Evolutionary conservation across 1,284 basidiomycete species (phyloP), one percentile per base, ranked within the genome.

Genomic region (Ceratobasidium sp.): DNA sequence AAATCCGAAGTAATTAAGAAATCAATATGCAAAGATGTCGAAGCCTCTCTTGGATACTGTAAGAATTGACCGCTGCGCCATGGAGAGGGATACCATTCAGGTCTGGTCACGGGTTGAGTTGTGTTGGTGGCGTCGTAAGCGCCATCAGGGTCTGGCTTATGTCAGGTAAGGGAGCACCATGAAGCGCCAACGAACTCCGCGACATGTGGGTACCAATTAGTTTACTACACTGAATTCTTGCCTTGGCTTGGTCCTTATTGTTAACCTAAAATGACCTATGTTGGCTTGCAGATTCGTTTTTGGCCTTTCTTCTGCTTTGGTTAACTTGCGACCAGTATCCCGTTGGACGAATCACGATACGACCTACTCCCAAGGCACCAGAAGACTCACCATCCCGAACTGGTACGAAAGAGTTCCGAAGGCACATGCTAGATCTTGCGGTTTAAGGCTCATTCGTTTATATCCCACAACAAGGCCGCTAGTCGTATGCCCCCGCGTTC

Each of bases 401-500:
- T 51, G 64, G 64, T 66, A 66, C 22, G 64, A n/a, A 34, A 17
- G 19, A n/a, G 34, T 40, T 61, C 37, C 59, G n/a, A 37, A 61
- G 1, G n/a, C 37, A 61, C 59, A 37, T 11, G 17, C 40, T 40
- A 32, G n/a, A 66, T 44, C 64, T 22, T 34, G 15, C 17, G 22
- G 17, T 13, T 43, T 1, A 44, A 49, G 13, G 25, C 64, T 66
- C 11, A 34, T 15, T 15, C 52, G 7, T 51, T 59, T 52, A 52
- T 37, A 15, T 25, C 37, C n/a, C 22, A 25, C 5, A 49, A n/a
- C 9, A 49, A n/a, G 6, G 9, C 51, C n/a, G 2, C 59, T 43
- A n/a, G 51, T 56, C 68, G 68, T 46, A 70, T 70, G 68, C 68
- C 68, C 68, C 19, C 68, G 17, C 68, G 68, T 37, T 57, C 68